Conservation (phyloP, 371 early-diverging fungal genomes). For the Mortierella sp. region DNA sequence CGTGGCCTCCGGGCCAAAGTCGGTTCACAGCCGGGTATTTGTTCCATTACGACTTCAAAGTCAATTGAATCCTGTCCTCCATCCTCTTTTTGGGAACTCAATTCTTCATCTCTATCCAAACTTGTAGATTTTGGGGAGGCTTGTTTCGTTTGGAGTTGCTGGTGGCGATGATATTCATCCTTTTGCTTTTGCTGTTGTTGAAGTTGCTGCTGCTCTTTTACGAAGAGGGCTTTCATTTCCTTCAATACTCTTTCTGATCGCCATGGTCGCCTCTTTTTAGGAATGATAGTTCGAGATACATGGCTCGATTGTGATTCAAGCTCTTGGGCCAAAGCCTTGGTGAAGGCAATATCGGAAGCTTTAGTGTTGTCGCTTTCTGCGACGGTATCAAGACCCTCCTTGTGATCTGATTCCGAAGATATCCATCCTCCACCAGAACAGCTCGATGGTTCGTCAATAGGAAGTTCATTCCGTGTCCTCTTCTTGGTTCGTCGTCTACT, state of each 20-base stretch:
- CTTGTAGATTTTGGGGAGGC: background rate
- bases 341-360: background rate
- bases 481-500: slow-evolving; percentile 18
- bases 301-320: background rate
- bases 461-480: slow-evolving; percentile 15
- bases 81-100: background rate
- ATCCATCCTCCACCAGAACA: slow-evolving; percentile 30
- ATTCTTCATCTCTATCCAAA: background rate
- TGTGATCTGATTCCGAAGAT: slow-evolving; percentile 49
- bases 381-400: slow-evolving; percentile 8
- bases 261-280: slow-evolving; percentile 32
- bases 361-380: background rate
- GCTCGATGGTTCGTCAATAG: slow-evolving; percentile 50
- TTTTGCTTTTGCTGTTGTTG: background rate
- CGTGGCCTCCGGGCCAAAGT: slow-evolving; percentile 3
- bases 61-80: background rate
- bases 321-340: background rate
- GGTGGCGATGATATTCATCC: background rate
- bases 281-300: background rate
- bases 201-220: slow-evolving; percentile 11
- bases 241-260: slow-evolving; percentile 22
- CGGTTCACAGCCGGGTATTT: slow-evolving; percentile 12
- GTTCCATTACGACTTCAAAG: background rate
- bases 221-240: slow-evolving; percentile 38
- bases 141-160: background rate